Conservation (phyloP, 2,329 filamentous ascomycete species). For the Aspergillus flavus region DNA sequence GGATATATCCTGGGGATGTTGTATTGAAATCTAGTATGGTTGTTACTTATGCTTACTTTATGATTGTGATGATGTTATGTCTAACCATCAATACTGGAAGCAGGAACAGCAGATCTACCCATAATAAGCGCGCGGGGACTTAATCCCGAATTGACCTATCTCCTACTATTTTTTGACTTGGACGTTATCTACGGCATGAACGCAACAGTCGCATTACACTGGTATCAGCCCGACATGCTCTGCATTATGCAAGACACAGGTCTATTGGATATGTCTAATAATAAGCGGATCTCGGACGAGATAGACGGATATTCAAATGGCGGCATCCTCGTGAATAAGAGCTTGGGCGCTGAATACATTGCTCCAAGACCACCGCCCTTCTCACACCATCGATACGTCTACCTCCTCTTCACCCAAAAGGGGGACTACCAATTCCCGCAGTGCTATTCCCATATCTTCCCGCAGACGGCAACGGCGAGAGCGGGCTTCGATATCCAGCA, state of each 20-base stretch:
- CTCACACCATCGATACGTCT: constrained; percentile 35
- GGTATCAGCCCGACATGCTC: constrained; percentile 28
- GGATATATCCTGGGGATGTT: constrained; percentile 24
- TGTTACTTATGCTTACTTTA: not conserved
- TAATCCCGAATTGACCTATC: constrained; percentile 15
- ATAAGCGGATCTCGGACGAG: not conserved
- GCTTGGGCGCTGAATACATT: constrained; percentile 28
- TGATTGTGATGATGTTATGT: no score
- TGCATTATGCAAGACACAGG: not conserved
- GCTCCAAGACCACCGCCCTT: constrained; percentile 31
- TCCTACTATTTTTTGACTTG: constrained; percentile 29
- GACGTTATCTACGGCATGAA: constrained; percentile 23
- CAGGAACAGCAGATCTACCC: constrained; percentile 18
- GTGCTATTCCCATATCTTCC: constrained; percentile 36
- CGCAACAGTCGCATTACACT: constrained; percentile 28
- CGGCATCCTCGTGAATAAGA: constrained; percentile 1
- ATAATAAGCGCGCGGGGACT: constrained; percentile 22
- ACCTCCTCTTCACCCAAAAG: constrained; percentile 33
- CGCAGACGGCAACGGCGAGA: constrained; percentile 25
- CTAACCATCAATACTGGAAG: not conserved
- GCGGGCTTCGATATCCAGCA: constrained; percentile 37
- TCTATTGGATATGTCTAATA: not conserved
- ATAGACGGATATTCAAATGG: not conserved
- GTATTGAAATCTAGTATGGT: constrained; percentile 12
- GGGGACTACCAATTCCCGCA: constrained; percentile 29